A percentile compares a stretch with the other conserved stretches of the same genome.
These are phyloP conservation scores for Xylaria sp. DNA, from an alignment of 2,329 filamentous ascomycete genomes.

Conservation along the genomic window DNA sequence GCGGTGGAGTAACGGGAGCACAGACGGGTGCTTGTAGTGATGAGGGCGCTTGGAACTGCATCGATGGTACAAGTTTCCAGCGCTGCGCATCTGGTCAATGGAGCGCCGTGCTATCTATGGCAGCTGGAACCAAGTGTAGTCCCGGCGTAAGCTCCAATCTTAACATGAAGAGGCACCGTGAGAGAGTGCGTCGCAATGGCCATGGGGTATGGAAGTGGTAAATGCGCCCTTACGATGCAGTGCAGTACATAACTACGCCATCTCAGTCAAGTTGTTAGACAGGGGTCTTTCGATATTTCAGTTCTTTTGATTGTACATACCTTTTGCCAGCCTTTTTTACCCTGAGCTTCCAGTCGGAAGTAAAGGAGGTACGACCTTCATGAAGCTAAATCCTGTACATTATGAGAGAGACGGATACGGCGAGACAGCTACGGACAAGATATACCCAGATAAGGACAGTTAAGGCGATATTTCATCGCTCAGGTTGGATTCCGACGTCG, in stretches of 20 bases:
- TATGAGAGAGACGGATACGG: constrained; percentile 1
- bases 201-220: constrained; percentile 7
- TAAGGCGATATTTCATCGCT: background rate
- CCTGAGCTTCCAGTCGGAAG: background rate
- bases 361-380: background rate
- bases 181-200: constrained; percentile 34
- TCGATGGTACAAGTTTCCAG: constrained; percentile 66
- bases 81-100: constrained; percentile 70
- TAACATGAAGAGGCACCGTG: constrained; percentile 38
- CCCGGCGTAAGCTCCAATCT: constrained; percentile 44
- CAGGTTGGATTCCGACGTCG: background rate
- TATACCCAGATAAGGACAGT: constrained; percentile 20
- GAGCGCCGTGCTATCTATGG: constrained; percentile 60
- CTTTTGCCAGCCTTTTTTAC: constrained; percentile 9
- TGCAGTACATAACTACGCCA: constrained; percentile 1
- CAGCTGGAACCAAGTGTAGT: constrained; percentile 64
- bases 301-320: constrained; percentile 33
- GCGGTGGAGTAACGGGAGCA: constrained; percentile 37
- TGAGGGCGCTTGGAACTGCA: constrained; percentile 70
- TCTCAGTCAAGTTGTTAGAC: background rate
- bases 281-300: constrained; percentile 11
- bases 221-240: background rate
- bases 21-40: constrained; percentile 55
- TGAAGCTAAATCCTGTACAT: constrained; percentile 12
- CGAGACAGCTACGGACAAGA: constrained; percentile 6